Percentiles rank a stretch among this genome's conserved stretches.
Evolutionary conservation across 2,329 filamentous ascomycete species (phyloP).

Genomic region (Aspergillus sp.): DNA sequence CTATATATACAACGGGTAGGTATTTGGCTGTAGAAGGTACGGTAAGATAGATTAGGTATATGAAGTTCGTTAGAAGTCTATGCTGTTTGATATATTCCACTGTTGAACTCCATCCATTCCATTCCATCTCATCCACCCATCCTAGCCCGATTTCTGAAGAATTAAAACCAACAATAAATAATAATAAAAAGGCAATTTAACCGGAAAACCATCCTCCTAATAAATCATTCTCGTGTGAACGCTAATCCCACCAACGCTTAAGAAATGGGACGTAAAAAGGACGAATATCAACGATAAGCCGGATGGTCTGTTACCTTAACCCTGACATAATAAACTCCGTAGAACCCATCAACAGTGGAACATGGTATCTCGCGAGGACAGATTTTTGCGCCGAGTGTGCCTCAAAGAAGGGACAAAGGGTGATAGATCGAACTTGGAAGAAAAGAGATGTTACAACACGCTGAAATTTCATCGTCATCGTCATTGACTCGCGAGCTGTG

Average conservation of each 20-base stretch:
- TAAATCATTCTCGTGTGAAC: conserved; percentile 3
- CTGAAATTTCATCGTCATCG: background rate
- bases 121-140: background rate
- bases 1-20: too few species aligned
- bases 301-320: conserved; percentile 9
- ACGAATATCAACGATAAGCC: conserved; percentile 12
- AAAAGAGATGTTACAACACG: background rate
- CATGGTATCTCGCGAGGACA: conserved; percentile 22
- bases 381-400: conserved; percentile 19
- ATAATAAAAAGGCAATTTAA: background rate
- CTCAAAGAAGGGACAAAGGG: conserved; percentile 12
- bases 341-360: conserved; percentile 14
- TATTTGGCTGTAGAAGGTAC: background rate
- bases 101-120: background rate
- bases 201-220: background rate
- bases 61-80: background rate
- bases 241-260: conserved; percentile 23
- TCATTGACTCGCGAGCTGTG: conserved; percentile 45
- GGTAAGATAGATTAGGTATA: background rate
- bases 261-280: conserved; percentile 13
- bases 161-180: background rate
- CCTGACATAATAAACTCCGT: conserved; percentile 13
- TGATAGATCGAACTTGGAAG: background rate
- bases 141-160: background rate
- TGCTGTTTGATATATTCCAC: background rate